A percentile compares a stretch with the other conserved stretches of the same genome.
Conservation (phyloP, 805 yeast genomes). For the Cyberlindnera petersonii region DNA sequence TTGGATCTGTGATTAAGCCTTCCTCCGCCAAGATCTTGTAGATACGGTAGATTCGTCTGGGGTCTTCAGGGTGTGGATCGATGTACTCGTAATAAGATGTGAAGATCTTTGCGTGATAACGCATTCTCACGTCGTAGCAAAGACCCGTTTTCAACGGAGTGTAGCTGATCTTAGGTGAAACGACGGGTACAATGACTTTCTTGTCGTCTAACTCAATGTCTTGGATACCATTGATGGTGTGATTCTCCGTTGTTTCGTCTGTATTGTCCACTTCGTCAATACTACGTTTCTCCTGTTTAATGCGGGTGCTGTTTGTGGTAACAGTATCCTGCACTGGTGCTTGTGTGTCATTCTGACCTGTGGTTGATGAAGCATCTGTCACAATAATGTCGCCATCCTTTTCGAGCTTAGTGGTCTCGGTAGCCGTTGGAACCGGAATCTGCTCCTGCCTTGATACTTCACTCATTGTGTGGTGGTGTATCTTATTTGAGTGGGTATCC, state of each 20-base stretch:
- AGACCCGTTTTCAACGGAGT: constrained; percentile 84
- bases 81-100: constrained; percentile 90
- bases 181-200: constrained; percentile 50
- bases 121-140: constrained; percentile 94
- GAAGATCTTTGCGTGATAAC: constrained; percentile 93
- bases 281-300: constrained; percentile 21
- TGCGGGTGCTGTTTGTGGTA: constrained; percentile 1
- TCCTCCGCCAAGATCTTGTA: constrained; percentile 93
- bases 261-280: constrained; percentile 24
- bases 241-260: constrained; percentile 10
- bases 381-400: constrained; percentile 12
- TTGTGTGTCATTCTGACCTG: constrained; percentile 3
- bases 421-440: too few relatives aligned
- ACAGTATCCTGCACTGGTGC: not conserved
- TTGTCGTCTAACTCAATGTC: constrained; percentile 21
- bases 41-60: constrained; percentile 89
- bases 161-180: constrained; percentile 65
- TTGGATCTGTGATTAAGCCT: constrained; percentile 79
- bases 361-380: constrained; percentile 7
- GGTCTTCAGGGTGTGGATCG: constrained; percentile 99
- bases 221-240: constrained; percentile 8
- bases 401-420: constrained; percentile 1
- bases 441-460: constrained; percentile 2
- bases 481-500: too few relatives aligned
- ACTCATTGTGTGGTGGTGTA: not conserved